Base-by-base conservation (phyloP, 176 grass and related monocot genomes). In the Thinopyrum elongatum region DNA sequence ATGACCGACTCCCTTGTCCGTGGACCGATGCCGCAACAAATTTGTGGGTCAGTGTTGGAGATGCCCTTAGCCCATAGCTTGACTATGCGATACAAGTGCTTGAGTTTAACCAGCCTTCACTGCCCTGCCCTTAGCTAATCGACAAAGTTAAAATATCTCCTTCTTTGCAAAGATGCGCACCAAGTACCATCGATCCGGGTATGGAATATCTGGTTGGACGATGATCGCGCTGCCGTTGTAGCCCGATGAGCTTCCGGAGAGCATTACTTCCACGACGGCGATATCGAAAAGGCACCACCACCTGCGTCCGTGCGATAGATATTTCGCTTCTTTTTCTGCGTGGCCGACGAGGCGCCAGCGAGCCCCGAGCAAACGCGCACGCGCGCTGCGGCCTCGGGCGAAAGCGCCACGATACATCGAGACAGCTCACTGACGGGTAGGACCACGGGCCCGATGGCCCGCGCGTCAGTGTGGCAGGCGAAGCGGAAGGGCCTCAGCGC, bases 301-400 rank as follows among this genome's bases (percentile, higher is more conserved):
- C 59, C 74, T 53, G 19, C 46, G 13, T 78, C 49, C 51, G 10
- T 34, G 51, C 47, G 46, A 53, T 49, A 76, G 26, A 31, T 46
- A 76, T 76, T 53, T 76, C 9, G 17, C 47, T 1, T 4, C 25
- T 36, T 27, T 33, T 21, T 9, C 73, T 25, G 15, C 41, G 49
- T 71, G 86, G 86, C 73, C 51, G 28, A 78, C 80, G 65, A 19
- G 36, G 2, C 5, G 65, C 87, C 86, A 83, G 10, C 86, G 49
- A 41, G 70, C 79, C 14, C 15, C 29, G 55, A 61, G 76, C 76
- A 25, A 47, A 64, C 63, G 23, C 65, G 38, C 78, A 35, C 66
- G 67, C 36, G 21, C 8, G 21, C 36, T 4, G 34, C 4, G 4
- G 21, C 55, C 22, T 38, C 28, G 5, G 7, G 31, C 63, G 60